phyloP scores from a whole-genome alignment of 768 basidiomycete species.

The Psilocybe sp. region DNA sequence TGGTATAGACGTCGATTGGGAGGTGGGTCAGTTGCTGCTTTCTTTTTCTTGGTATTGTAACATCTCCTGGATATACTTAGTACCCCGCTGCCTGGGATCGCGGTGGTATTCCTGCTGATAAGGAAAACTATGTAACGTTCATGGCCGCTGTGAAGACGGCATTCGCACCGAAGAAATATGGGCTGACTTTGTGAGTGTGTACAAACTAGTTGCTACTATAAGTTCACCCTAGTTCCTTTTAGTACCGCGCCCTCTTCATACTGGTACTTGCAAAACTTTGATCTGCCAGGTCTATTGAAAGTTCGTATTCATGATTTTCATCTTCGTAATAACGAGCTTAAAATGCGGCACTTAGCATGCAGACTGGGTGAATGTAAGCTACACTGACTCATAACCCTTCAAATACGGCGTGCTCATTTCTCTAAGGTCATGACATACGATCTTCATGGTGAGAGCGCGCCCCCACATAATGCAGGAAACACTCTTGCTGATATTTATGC shows the following conservation, averaged over 20 bases:
- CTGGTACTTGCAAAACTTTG: constrained; percentile 30
- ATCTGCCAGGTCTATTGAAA: constrained; percentile 19
- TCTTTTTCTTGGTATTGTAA: neutral
- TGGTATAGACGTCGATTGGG: constrained; percentile 23
- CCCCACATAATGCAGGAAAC: neutral
- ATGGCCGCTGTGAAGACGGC: constrained; percentile 18
- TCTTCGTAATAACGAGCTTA: too few relatives aligned
- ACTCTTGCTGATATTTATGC: neutral
- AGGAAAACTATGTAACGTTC: constrained; percentile 19
- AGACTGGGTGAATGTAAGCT: constrained; percentile 17
- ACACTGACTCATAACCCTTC: neutral
- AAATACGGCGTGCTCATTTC: neutral
- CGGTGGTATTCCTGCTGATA: constrained; percentile 20
- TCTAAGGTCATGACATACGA: constrained; percentile 20
- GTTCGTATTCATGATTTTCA: too few relatives aligned
- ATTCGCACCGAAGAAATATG: constrained; percentile 17
- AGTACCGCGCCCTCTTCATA: constrained; percentile 22
- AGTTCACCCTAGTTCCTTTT: too few relatives aligned
- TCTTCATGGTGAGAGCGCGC: constrained; percentile 16
- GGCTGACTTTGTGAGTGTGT: constrained; percentile 18
- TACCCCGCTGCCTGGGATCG: constrained; percentile 24
- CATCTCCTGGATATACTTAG: too few relatives aligned
- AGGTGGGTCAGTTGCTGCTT: neutral
- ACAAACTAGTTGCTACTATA: neutral
- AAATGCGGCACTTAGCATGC: too few relatives aligned